These are phyloP conservation scores for Fusarium buxicola DNA, from an alignment of 2,329 filamentous ascomycete genomes.

Conservation along the genomic window DNA sequence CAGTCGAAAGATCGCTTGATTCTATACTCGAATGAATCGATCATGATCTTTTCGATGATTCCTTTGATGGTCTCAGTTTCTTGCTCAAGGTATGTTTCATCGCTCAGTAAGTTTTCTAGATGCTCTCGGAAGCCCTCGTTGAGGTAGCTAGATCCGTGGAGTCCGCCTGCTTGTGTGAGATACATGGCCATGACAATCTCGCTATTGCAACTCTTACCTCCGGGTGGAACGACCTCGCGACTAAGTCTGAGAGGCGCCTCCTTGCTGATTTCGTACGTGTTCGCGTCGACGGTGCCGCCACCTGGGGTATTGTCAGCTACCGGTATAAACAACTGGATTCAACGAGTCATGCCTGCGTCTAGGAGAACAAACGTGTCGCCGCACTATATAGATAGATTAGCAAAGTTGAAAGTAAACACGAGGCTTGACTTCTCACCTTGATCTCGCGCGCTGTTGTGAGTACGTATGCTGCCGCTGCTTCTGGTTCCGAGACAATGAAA, in stretches of 20 bases:
- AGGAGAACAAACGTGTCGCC: background rate
- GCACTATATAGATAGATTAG: background rate
- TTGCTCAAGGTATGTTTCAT: background rate
- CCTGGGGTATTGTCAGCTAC: background rate
- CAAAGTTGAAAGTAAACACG: background rate
- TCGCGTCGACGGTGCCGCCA: constrained; percentile 3
- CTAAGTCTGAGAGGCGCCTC: background rate
- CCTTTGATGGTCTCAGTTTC: background rate
- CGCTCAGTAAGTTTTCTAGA: background rate
- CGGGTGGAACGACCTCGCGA: background rate
- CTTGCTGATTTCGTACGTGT: background rate
- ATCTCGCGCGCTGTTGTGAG: background rate
- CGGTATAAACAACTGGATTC: fast-evolving
- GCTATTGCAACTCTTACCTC: background rate
- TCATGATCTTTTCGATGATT: background rate
- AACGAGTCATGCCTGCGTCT: background rate
- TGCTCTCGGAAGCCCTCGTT: background rate
- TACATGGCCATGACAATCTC: background rate
- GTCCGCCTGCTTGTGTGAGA: background rate
- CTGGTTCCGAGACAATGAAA: constrained; percentile 17
- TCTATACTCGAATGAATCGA: background rate
- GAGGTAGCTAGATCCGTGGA: constrained; percentile 14
- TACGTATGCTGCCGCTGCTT: constrained; percentile 3
- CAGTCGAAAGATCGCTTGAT: constrained; percentile 2
- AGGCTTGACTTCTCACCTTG: background rate